phyloP scores from a whole-genome alignment of 805 yeast genomes.

The Candida nemodendra region DNA sequence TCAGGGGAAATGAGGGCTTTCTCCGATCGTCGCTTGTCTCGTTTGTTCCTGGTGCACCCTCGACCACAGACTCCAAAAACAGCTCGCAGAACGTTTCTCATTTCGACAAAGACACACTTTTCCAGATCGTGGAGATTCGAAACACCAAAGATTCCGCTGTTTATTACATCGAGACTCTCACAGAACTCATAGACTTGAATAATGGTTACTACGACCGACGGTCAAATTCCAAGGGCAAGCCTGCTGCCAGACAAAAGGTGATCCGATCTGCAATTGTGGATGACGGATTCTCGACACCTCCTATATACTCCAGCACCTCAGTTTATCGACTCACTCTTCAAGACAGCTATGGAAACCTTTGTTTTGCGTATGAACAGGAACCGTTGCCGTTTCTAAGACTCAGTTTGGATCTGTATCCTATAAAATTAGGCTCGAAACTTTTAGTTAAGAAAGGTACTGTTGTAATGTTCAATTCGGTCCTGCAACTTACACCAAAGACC shows the following conservation, averaged over 20 bases:
- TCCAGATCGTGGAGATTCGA: conserved; percentile 55
- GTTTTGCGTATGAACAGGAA: conserved; percentile 59
- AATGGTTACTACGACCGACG: conserved; percentile 60
- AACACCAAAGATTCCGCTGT: conserved; percentile 52
- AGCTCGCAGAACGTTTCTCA: not conserved
- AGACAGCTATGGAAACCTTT: conserved; percentile 48
- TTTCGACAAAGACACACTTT: conserved; percentile 32
- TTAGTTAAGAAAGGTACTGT: conserved; percentile 47
- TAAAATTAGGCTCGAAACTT: conserved; percentile 58
- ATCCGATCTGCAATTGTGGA: conserved; percentile 52
- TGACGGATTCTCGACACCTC: conserved; percentile 16
- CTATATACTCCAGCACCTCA: conserved; percentile 1
- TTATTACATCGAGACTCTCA: conserved; percentile 55
- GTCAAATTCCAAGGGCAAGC: conserved; percentile 18
- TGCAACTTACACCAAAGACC: conserved; percentile 31
- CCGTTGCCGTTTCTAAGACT: conserved; percentile 46
- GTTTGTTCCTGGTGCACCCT: conserved; percentile 8
- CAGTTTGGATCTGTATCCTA: conserved; percentile 31
- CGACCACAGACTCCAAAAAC: not conserved
- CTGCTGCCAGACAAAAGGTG: conserved; percentile 25
- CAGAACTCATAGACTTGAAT: conserved; percentile 51
- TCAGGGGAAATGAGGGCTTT: conserved; percentile 7
- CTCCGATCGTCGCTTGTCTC: conserved; percentile 8
- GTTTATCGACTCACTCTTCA: conserved; percentile 57
- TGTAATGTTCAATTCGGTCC: conserved; percentile 45